phyloP scores from a whole-genome alignment of 805 yeast species.

The Pichia exigua region DNA sequence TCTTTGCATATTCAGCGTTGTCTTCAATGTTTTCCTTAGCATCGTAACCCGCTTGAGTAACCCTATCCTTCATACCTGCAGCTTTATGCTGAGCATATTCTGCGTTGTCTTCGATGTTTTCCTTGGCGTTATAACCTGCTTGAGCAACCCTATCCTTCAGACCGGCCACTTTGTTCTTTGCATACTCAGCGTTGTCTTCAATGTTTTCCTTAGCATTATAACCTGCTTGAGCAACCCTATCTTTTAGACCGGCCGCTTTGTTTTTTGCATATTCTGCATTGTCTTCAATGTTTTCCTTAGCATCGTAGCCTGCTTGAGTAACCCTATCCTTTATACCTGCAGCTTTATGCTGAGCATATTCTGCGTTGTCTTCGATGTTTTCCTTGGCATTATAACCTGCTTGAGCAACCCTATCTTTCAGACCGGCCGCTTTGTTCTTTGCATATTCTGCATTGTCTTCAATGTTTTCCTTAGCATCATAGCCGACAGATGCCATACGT shows the following conservation, averaged over 20 bases:
- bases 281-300: slow-evolving; percentile 2
- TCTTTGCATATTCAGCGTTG: slow-evolving; percentile 2
- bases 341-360: slow-evolving; percentile 2
- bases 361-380: slow-evolving; percentile 1
- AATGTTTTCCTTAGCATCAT: background rate
- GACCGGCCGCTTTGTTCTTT: background rate
- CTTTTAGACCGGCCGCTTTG: slow-evolving; percentile 1
- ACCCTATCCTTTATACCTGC: slow-evolving; percentile 4
- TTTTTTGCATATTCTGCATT: slow-evolving; percentile 5
- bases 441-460: slow-evolving; percentile 1
- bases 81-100: slow-evolving; percentile 1
- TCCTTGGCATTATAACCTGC: slow-evolving; percentile 5
- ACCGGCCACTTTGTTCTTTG: slow-evolving; percentile 1
- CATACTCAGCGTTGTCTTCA: slow-evolving; percentile 6
- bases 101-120: background rate
- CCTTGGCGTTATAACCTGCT: slow-evolving; percentile 5
- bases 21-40: slow-evolving; percentile 11
- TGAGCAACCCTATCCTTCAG: slow-evolving; percentile 1
- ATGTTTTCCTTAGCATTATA: background rate
- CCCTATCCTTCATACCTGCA: slow-evolving; percentile 3
- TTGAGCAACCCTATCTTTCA: background rate
- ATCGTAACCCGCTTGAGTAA: slow-evolving; percentile 4
- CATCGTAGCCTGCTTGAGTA: slow-evolving; percentile 4
- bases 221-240: slow-evolving; percentile 2
- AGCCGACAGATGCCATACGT: background rate